Conservation (phyloP, 2,329 filamentous ascomycete species). For the Xylaria arbuscula region DNA sequence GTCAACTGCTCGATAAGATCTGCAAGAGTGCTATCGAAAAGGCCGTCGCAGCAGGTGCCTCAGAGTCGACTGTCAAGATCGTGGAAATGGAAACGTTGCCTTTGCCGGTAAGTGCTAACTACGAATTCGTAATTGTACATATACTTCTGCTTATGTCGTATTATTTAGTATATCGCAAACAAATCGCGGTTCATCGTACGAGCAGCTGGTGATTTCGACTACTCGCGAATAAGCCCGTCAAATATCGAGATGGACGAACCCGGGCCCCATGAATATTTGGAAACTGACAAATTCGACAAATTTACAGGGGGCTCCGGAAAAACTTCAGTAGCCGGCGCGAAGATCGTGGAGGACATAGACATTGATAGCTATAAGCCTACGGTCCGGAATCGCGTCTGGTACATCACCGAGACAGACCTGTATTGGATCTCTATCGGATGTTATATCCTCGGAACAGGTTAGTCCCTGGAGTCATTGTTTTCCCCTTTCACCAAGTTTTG, state of each 20-base stretch:
- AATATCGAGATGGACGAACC: conserved; percentile 31
- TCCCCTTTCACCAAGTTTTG: too few relatives aligned
- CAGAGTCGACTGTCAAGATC: conserved; percentile 57
- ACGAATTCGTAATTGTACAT: neutral
- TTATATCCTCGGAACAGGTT: conserved; percentile 68
- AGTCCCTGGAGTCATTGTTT: too few relatives aligned
- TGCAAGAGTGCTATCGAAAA: conserved; percentile 57
- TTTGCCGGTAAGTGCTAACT: conserved; percentile 55
- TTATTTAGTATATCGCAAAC: conserved; percentile 59
- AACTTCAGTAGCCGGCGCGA: conserved; percentile 26
- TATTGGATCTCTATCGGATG: conserved; percentile 67
- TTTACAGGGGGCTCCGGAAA: conserved; percentile 22
- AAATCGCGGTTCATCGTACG: conserved; percentile 68
- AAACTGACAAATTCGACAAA: conserved; percentile 45
- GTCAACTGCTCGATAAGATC: conserved; percentile 55
- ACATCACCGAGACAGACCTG: conserved; percentile 67
- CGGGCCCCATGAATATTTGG: conserved; percentile 24
- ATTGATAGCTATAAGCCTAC: conserved; percentile 59
- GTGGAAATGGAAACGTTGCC: conserved; percentile 66
- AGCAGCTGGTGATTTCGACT: conserved; percentile 69
- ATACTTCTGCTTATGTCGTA: neutral
- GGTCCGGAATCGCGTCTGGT: conserved; percentile 65
- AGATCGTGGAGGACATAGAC: conserved; percentile 42
- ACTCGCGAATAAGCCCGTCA: conserved; percentile 50
- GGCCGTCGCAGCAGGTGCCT: conserved; percentile 59